phyloP scores from a whole-genome alignment of 257 asterid species.

The Solanum clarkiae region DNA sequence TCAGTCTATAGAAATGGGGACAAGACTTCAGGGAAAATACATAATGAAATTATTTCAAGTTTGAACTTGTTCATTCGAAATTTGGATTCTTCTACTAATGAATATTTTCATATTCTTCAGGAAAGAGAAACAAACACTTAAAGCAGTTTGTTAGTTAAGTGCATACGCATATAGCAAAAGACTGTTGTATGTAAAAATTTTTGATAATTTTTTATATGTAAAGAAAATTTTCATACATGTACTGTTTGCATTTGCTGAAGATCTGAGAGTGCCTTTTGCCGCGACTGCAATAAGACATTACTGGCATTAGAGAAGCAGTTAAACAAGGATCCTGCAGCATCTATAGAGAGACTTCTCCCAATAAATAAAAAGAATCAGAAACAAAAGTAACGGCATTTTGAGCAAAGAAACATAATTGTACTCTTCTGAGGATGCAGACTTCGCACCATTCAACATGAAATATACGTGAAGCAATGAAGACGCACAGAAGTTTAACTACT shows the following conservation, averaged over 20 bases:
- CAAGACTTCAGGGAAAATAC: not conserved
- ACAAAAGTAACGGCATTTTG: not conserved
- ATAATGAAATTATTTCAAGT: not conserved
- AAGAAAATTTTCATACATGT: constrained; percentile 45
- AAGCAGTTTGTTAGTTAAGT: not conserved
- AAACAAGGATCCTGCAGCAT: not conserved
- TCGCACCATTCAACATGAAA: not conserved
- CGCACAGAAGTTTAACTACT: not conserved
- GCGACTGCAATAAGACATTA: constrained; percentile 53
- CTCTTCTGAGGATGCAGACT: not conserved
- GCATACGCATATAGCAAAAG: not conserved
- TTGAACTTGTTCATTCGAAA: not conserved
- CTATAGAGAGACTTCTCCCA: not conserved
- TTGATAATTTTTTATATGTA: not conserved
- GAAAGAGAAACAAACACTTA: not conserved
- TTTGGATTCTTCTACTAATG: not conserved
- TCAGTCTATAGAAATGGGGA: not conserved
- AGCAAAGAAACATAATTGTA: not conserved
- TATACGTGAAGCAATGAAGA: not conserved
- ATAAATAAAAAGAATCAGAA: not conserved
- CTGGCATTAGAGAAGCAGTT: not conserved
- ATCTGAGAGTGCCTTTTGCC: constrained; percentile 88
- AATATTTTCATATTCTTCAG: not conserved
- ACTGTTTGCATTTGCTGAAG: constrained; percentile 85
- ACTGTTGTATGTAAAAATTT: not conserved